phyloP scores from a whole-genome alignment of 163 green algal species.

The Volvox carteri region DNA sequence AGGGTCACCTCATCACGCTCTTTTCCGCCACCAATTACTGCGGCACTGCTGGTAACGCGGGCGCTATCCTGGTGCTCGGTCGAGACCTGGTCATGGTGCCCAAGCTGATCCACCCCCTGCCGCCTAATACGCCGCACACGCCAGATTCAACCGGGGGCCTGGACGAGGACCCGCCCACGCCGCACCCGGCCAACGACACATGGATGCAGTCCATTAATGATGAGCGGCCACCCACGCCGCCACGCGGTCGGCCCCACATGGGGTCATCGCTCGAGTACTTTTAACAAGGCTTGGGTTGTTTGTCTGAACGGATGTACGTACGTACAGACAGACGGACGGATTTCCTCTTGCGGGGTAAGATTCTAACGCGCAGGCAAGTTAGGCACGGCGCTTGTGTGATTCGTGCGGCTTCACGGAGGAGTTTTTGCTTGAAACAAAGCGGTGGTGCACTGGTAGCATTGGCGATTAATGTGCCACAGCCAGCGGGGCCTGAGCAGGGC shows the following conservation, averaged over 20 bases:
- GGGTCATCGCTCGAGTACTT: conserved; percentile 84
- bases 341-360: no score
- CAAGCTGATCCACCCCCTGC: conserved; percentile 99
- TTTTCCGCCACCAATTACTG: conserved; percentile 99
- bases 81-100: conserved; percentile 98
- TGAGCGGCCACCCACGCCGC: conserved; percentile 93
- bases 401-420: no score
- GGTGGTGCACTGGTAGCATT: no score
- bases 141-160: conserved; percentile 62
- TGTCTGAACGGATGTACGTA: neutral
- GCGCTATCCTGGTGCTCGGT: conserved; percentile 97
- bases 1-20: conserved; percentile 95
- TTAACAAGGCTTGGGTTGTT: conserved; percentile 39
- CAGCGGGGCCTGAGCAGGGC: no score
- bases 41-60: conserved; percentile 97
- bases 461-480: no score
- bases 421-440: no score
- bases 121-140: conserved; percentile 84
- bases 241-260: conserved; percentile 83
- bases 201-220: conserved; percentile 95
- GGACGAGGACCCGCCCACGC: conserved; percentile 71
- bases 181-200: conserved; percentile 81
- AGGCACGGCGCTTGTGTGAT: no score
- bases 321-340: no score
- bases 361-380: no score